These are phyloP conservation scores for Oldenlandia corymbosa DNA, from an alignment of 257 asterid genomes.

Conservation along the genomic window DNA sequence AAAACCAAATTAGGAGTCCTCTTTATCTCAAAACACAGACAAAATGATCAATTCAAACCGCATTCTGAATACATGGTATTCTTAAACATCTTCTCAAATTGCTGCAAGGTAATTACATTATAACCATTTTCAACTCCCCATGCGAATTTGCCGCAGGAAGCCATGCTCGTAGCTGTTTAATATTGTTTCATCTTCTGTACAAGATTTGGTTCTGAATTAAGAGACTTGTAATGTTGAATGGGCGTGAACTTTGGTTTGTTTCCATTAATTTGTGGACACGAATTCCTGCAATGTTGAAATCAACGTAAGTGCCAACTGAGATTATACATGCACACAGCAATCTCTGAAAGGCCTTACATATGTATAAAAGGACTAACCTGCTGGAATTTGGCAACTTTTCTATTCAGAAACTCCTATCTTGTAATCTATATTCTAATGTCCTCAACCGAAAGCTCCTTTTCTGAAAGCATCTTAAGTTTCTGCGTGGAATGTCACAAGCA, in stretches of 20 bases:
- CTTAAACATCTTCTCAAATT: too few species aligned
- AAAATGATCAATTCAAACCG: too few species aligned
- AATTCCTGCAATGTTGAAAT: slow-evolving; percentile 6
- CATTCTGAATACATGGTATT: too few species aligned
- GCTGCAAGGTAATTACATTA: too few species aligned
- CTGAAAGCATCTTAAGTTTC: slow-evolving; percentile 84
- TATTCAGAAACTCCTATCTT: slow-evolving; percentile 10
- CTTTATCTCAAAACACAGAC: too few species aligned
- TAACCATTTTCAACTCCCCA: neutral
- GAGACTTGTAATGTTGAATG: neutral
- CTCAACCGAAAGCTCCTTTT: slow-evolving; percentile 42
- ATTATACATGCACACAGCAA: neutral
- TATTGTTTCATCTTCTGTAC: neutral
- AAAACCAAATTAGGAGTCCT: too few species aligned
- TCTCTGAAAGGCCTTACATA: neutral
- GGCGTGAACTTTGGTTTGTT: neutral
- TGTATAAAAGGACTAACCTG: slow-evolving; percentile 19
- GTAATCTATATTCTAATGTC: slow-evolving; percentile 31
- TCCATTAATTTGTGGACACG: neutral
- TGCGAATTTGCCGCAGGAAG: neutral
- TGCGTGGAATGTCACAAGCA: slow-evolving; percentile 37
- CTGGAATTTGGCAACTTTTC: slow-evolving; percentile 12
- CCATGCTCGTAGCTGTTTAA: neutral
- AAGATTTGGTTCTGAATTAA: too few species aligned
- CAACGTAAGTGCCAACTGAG: neutral